Base-by-base conservation (phyloP, 305 asterid genomes). In the Solanum hybrid region DNA sequence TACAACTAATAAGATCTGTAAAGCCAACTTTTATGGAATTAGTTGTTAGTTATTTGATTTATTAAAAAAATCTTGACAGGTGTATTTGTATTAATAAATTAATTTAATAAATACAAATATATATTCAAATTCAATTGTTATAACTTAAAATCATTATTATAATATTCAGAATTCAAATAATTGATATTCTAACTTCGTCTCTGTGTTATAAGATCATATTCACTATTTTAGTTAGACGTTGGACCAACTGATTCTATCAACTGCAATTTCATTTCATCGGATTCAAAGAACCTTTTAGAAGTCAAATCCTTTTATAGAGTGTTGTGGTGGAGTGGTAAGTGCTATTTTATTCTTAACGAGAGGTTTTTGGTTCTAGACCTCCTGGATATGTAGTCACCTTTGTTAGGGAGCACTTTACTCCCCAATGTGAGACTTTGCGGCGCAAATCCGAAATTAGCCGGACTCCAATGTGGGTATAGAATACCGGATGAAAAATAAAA, bases 401-500 rank as follows among this genome's bases (percentile, higher is more conserved):
- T 61, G 11, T 57, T 61, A 61, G 4, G 11, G 11, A 7, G 11
- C 11, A 61, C 0, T 6, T 57, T 61, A 61, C 2, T 61, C 0
- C 0, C 4, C 0, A 0, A 61, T 61, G 11, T 20, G 71, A 3
- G 71, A 57, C 1, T 57, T 57, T 61, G 26, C 4, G 11, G 0
- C 0, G 11, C 71, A 61, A 61, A 20, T 61, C 0, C 2, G 0
- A 7, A 57, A 20, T 7, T 57, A 57, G 5, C 3, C 0, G 2
- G 11, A 26, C 26, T 57, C 0, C 2, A 57, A 1, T 0, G 2
- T 57, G 11, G 11, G 0, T 57, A 7, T 1, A 57, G 0, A 0
- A 20, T 57, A 20, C 71, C 24, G 5, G 11, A 22, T 8, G 26
- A 0, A 8, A 57, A 18, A 6, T 0, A 0, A 20, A 57, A 57